Conservation (phyloP, 1,139 yeast species). For the Protomyces pachydermus region DNA sequence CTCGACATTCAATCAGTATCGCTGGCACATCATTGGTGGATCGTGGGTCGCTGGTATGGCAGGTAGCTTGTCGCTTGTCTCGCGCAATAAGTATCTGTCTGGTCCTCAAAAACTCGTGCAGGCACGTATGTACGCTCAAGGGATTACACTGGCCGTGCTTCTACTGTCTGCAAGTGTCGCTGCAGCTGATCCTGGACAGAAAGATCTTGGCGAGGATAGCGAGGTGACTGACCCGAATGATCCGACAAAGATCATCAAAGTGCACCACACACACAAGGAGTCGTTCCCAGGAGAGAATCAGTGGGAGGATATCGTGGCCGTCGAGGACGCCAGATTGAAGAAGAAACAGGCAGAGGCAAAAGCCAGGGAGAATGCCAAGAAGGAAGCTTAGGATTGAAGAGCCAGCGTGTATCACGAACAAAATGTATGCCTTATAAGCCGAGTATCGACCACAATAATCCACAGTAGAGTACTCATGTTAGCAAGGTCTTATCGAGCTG, state of each 20-base stretch:
- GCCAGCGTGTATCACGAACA: not conserved
- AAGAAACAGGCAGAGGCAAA: not conserved
- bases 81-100: slow-evolving; percentile 71
- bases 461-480: not conserved
- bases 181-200: slow-evolving; percentile 12
- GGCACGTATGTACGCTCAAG: slow-evolving; percentile 90
- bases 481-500: not conserved
- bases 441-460: not conserved
- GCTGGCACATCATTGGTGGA: slow-evolving; percentile 68
- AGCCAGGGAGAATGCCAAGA: no score
- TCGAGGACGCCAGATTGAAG: not conserved
- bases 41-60: slow-evolving; percentile 85
- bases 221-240: slow-evolving; percentile 25
- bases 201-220: slow-evolving; percentile 17
- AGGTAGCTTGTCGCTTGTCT: slow-evolving; percentile 74
- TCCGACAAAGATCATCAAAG: slow-evolving; percentile 2
- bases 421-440: not conserved
- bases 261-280: slow-evolving; percentile 21
- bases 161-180: slow-evolving; percentile 57
- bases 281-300: slow-evolving; percentile 28
- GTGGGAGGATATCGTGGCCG: slow-evolving; percentile 13
- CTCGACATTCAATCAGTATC: slow-evolving; percentile 44
- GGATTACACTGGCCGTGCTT: slow-evolving; percentile 43
- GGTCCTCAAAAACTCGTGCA: slow-evolving; percentile 81
- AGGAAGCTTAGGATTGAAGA: not conserved